Percentiles rank a stretch among this genome's conserved stretches.
phyloP scores from a whole-genome alignment of 2,329 filamentous ascomycete species.

The Nothopassalora personata region DNA sequence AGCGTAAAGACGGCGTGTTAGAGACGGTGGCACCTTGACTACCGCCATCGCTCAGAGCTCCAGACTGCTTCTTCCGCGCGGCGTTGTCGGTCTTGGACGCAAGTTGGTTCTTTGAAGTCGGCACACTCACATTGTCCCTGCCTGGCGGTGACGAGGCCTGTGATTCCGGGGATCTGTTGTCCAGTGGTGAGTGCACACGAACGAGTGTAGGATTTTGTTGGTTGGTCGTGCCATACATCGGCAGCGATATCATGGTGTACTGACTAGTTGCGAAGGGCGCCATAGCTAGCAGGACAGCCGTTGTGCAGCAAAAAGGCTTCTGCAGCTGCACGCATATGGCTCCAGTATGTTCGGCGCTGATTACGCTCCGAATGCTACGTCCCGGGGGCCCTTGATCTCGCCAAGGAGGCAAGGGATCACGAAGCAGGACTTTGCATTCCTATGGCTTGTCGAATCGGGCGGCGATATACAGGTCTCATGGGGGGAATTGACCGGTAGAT shows the following conservation, averaged over 20 bases:
- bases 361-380: neutral
- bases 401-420: neutral
- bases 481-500: neutral
- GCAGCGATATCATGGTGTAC: neutral
- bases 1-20: constrained; percentile 11
- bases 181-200: neutral
- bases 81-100: neutral
- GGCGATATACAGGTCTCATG: neutral
- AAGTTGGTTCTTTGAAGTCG: neutral
- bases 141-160: neutral
- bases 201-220: neutral
- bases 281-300: neutral
- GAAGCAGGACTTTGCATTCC: neutral
- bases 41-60: neutral
- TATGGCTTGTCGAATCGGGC: neutral
- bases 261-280: neutral
- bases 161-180: neutral
- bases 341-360: neutral
- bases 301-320: neutral
- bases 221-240: neutral
- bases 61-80: neutral
- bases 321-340: neutral
- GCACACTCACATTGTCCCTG: neutral
- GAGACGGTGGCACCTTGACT: neutral
- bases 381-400: neutral